A percentile compares a stretch with the other conserved stretches of the same genome.
These are phyloP conservation scores for Plasmodium sp. DNA, from an alignment of 169 alveolate species.

Conservation along the genomic window DNA sequence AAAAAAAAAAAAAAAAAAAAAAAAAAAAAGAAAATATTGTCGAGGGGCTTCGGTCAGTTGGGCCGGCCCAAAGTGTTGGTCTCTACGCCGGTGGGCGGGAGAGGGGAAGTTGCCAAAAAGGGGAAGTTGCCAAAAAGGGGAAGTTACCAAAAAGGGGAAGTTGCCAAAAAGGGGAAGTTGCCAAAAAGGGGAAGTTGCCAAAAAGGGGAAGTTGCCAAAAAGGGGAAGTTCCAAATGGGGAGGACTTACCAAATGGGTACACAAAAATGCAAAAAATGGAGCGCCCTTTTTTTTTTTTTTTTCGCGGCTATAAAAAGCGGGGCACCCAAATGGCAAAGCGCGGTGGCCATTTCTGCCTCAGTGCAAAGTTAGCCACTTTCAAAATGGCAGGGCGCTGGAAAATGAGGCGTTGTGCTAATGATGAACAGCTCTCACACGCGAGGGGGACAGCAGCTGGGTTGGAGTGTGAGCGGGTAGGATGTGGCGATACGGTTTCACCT, in stretches of 20 bases:
- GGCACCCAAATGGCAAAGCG: not conserved
- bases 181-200: not conserved
- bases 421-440: not conserved
- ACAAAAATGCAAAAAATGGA: not conserved
- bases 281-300: not conserved
- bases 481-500: not conserved
- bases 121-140: too few relatives aligned
- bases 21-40: not conserved
- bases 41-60: not conserved
- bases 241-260: not conserved
- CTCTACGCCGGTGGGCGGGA: not conserved
- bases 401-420: not conserved
- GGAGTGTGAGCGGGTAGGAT: not conserved
- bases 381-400: not conserved
- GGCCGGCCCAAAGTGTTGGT: not conserved
- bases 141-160: too few relatives aligned
- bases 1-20: too few relatives aligned
- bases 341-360: not conserved
- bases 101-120: not conserved
- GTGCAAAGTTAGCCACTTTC: not conserved
- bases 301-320: not conserved
- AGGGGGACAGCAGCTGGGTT: not conserved
- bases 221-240: not conserved
- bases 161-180: not conserved
- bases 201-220: not conserved